Evolutionary conservation across 2,329 filamentous ascomycete genomes (phyloP).

Genomic region (Tolypocladium capitatum): DNA sequence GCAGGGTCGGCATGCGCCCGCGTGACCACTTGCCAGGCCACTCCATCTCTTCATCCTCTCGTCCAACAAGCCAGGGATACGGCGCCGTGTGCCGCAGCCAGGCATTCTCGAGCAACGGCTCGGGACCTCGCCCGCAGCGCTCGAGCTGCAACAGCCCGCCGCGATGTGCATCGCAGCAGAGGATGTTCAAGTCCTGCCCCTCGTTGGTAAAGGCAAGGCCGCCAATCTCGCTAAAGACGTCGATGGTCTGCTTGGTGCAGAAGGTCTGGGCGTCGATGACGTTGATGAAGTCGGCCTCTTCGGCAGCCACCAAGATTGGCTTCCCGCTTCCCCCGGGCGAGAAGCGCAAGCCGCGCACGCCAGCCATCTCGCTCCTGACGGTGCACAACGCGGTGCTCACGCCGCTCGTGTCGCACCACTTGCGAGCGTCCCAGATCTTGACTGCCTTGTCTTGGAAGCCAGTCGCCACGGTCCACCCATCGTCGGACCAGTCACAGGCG

Average conservation of each 20-base stretch:
- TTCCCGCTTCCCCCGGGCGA: conserved; percentile 57
- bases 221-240: conserved; percentile 63
- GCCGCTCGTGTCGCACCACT: conserved; percentile 45
- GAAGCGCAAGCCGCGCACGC: conserved; percentile 56
- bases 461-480: conserved; percentile 64
- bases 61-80: background rate
- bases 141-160: conserved; percentile 56
- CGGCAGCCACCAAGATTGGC: conserved; percentile 55
- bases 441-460: conserved; percentile 63
- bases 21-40: conserved; percentile 1
- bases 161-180: conserved; percentile 51
- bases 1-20: conserved; percentile 2
- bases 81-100: conserved; percentile 4
- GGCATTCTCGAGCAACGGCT: conserved; percentile 10
- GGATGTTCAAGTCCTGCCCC: conserved; percentile 53
- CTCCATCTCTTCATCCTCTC: conserved; percentile 1
- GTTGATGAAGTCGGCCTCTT: conserved; percentile 61
- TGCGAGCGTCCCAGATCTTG: conserved; percentile 64
- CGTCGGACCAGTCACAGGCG: conserved; percentile 66
- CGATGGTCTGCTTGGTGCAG: conserved; percentile 52
- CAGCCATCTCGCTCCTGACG: conserved; percentile 52
- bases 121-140: conserved; percentile 21
- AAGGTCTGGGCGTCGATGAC: conserved; percentile 57
- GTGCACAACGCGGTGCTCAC: conserved; percentile 33
- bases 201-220: conserved; percentile 54